phyloP scores from a whole-genome alignment of 257 asterid genomes.

The Paulownia fortunei region DNA sequence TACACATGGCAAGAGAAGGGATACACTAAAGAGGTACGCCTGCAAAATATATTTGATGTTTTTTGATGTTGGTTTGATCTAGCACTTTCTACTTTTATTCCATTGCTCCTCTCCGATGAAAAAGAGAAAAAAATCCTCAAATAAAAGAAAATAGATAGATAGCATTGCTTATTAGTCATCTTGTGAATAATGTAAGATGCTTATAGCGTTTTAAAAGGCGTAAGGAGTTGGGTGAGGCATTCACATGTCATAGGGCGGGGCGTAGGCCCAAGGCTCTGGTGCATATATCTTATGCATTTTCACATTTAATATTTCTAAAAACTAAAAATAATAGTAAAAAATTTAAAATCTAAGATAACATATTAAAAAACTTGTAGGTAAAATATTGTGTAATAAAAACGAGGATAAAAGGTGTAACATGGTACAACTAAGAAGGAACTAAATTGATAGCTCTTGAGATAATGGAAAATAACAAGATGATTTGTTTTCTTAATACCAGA shows the following conservation, averaged over 20 bases:
- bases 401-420: neutral
- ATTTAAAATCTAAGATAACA: neutral
- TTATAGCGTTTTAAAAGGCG: neutral
- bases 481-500: neutral
- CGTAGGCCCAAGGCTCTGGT: neutral
- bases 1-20: conserved; percentile 99
- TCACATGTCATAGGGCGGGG: neutral
- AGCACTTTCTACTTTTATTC: neutral
- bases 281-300: neutral
- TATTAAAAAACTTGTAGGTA: neutral
- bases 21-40: conserved; percentile 83
- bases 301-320: neutral
- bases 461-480: neutral
- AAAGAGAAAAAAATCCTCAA: neutral
- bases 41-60: neutral
- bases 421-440: neutral
- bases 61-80: conserved; percentile 8
- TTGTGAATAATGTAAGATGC: neutral
- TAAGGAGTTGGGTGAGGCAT: neutral
- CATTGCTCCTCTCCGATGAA: neutral
- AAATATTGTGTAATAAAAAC: neutral
- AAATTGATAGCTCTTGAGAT: neutral
- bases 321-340: too few relatives aligned
- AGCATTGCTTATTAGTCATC: neutral
- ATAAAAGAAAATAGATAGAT: neutral